These are phyloP conservation scores for Hibiscus trionum DNA, from an alignment of 345 rosid genomes.

Conservation along the genomic window DNA sequence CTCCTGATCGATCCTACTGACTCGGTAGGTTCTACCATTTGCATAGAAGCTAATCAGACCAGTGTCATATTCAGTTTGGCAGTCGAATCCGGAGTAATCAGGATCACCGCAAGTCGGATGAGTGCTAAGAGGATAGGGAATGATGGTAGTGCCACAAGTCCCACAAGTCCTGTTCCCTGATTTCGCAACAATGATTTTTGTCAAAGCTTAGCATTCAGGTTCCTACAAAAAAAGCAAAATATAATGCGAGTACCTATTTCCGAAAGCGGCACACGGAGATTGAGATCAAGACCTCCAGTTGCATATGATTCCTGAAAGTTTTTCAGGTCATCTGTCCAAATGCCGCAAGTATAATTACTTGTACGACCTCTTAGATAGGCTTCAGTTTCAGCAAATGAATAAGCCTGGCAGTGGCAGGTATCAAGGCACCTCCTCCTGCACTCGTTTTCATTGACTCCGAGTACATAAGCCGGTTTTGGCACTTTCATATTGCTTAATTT, in stretches of 20 bases:
- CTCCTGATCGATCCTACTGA: conserved; percentile 7
- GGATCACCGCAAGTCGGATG: conserved; percentile 6
- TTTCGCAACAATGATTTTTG: background rate
- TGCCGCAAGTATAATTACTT: conserved; percentile 9
- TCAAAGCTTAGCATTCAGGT: background rate
- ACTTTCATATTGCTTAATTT: conserved; percentile 17
- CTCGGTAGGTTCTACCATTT: conserved; percentile 1
- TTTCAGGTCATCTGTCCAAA: conserved; percentile 15
- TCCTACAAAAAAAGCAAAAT: background rate
- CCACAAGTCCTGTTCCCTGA: conserved; percentile 7
- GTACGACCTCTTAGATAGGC: background rate
- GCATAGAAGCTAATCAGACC: conserved; percentile 3
- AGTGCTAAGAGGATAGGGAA: conserved; percentile 10
- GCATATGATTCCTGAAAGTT: conserved; percentile 14
- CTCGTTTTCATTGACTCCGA: background rate
- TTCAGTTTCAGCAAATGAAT: conserved; percentile 7
- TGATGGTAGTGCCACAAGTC: conserved; percentile 13
- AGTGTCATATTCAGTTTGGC: background rate
- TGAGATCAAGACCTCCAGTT: background rate
- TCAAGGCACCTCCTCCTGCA: conserved; percentile 21
- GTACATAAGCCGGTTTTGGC: background rate
- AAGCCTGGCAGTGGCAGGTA: conserved; percentile 22
- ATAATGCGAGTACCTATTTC: conserved; percentile 12
- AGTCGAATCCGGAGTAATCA: background rate
- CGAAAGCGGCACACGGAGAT: conserved; percentile 11